Conservation (phyloP, 306 rosid species). For the Delonix regia region DNA sequence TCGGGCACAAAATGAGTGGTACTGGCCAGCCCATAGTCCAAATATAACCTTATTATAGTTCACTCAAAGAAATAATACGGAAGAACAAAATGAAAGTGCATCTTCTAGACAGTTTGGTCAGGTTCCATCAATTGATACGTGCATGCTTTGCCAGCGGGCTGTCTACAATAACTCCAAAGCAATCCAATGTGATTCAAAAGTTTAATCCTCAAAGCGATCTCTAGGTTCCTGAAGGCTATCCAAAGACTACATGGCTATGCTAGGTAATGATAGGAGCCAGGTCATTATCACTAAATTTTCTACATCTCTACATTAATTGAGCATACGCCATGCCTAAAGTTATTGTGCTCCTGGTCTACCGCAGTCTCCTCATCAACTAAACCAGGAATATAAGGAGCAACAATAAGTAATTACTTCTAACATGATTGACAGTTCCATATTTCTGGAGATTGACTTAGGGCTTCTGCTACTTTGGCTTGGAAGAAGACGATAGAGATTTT, state of each 20-base stretch:
- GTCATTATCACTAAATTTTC: background rate
- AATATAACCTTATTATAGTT: too few species aligned
- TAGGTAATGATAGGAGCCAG: background rate
- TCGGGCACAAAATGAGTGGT: background rate
- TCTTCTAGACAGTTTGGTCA: background rate
- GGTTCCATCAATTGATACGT: background rate
- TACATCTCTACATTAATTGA: background rate
- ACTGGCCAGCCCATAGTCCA: background rate
- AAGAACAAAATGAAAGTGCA: background rate
- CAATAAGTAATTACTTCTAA: background rate
- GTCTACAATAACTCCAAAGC: background rate
- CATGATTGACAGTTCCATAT: background rate
- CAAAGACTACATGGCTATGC: constrained; percentile 6
- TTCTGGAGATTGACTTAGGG: background rate
- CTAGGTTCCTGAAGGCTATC: background rate
- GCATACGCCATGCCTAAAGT: background rate
- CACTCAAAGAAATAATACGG: too few species aligned
- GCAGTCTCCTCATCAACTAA: background rate
- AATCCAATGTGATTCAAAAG: constrained; percentile 7
- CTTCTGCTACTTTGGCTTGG: background rate
- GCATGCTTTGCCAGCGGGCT: background rate
- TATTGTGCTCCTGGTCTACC: constrained; percentile 1
- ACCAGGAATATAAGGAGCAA: background rate
- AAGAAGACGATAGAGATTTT: background rate
- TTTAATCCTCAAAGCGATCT: constrained; percentile 1